Percentiles rank a stretch among this genome's conserved stretches.
Evolutionary conservation across 2,329 filamentous ascomycete species (phyloP).

Genomic region (Colletotrichum tanaceti): DNA sequence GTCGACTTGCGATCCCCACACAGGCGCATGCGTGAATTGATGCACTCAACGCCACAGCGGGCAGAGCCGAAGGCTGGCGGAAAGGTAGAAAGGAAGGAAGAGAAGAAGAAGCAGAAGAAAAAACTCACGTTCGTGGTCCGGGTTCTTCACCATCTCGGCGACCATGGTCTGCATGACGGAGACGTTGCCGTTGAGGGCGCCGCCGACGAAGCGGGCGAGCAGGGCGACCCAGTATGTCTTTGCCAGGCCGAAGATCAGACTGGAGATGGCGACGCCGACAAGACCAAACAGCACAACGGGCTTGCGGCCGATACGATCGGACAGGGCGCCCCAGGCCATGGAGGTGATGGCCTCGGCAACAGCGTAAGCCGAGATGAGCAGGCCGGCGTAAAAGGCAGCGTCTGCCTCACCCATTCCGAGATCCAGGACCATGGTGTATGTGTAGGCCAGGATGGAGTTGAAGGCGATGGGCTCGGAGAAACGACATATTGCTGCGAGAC

Average conservation of each 20-base stretch:
- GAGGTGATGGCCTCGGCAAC: slow-evolving; percentile 57
- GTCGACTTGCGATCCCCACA: background rate
- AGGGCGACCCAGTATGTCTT: slow-evolving; percentile 56
- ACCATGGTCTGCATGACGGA: slow-evolving; percentile 57
- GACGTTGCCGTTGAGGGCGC: slow-evolving; percentile 55
- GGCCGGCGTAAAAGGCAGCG: slow-evolving; percentile 61
- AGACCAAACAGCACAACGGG: slow-evolving; percentile 48
- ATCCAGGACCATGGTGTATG: slow-evolving; percentile 56
- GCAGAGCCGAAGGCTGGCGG: too few species aligned
- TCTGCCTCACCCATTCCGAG: slow-evolving; percentile 51
- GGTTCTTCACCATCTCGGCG: slow-evolving; percentile 55
- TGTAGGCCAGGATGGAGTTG: slow-evolving; percentile 59
- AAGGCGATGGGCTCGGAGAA: slow-evolving; percentile 60
- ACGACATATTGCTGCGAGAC: slow-evolving; percentile 54
- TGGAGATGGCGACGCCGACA: slow-evolving; percentile 51
- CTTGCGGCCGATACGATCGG: slow-evolving; percentile 53
- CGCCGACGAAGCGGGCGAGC: slow-evolving; percentile 54
- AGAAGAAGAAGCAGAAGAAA: background rate
- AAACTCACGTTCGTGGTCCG: slow-evolving; percentile 53
- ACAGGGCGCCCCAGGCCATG: slow-evolving; percentile 56
- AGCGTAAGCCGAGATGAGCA: slow-evolving; percentile 59
- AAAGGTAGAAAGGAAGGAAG: background rate
- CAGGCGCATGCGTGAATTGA: background rate
- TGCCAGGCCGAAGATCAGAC: slow-evolving; percentile 56
- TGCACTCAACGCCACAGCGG: too few species aligned